These are phyloP conservation scores for Microstegium vimineum DNA, from an alignment of 176 grass and related monocot species.

Conservation along the genomic window DNA sequence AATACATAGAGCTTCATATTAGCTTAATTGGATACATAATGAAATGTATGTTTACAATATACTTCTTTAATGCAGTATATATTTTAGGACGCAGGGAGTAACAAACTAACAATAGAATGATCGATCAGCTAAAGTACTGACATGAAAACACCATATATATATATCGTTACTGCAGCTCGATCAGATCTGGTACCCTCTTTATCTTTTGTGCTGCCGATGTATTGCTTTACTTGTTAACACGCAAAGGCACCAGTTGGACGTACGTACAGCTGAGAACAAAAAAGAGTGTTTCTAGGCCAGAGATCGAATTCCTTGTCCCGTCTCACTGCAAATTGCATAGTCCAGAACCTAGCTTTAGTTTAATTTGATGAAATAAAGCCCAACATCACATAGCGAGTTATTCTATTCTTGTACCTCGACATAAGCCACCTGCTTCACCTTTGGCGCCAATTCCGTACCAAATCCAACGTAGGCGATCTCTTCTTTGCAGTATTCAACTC, in stretches of 20 bases:
- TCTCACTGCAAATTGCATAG: neutral
- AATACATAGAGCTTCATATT: no score
- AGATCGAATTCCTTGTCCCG: neutral
- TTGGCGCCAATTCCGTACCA: slow-evolving; percentile 14
- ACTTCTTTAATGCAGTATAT: no score
- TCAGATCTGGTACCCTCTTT: neutral
- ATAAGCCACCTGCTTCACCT: slow-evolving; percentile 15
- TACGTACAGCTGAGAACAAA: neutral
- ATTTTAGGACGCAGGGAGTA: no score
- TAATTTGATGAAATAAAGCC: slow-evolving; percentile 14
- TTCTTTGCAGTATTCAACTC: slow-evolving; percentile 31
- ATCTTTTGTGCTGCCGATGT: neutral
- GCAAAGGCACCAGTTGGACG: neutral
- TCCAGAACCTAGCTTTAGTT: neutral
- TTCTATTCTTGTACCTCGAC: slow-evolving; percentile 29
- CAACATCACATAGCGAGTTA: neutral
- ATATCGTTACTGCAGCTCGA: neutral
- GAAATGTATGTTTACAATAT: no score
- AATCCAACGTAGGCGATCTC: neutral
- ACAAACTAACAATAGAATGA: no score
- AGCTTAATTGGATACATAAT: no score
- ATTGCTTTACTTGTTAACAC: neutral
- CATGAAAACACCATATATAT: no score
- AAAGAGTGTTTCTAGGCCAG: neutral
- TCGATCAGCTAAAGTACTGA: no score